Evolutionary conservation across 805 yeast genomes (phyloP), one percentile per base, ranked within the genome.

Genomic region (Zygosaccharomyces gambellarensis): DNA sequence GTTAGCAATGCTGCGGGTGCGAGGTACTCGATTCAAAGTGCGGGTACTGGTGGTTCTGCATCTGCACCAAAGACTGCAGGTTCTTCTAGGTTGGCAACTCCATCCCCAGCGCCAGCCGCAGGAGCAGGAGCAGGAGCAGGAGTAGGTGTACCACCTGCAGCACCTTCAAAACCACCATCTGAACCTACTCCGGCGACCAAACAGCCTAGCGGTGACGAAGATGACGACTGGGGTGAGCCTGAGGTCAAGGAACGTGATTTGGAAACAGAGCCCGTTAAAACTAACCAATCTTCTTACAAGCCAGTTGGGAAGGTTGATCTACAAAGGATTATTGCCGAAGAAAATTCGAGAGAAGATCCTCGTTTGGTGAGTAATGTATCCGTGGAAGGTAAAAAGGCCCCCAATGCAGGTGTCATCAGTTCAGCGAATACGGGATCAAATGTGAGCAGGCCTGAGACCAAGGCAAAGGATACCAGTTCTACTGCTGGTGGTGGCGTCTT

Each of bases 1-100:
- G 82, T 94, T 43, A 82, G 87, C 55, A 85, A 88, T 57, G 97
- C 98, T 30, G 87, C 98, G 2, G 99, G 99, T 60, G 96, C 99
- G 14, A 83, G 96, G 63, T 94, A 94, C 71, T 83, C 94, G 4
- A 79, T 80, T 48, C 87, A 81, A 46, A 42, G 27, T 17, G 22
- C 38, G 19, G 21, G 32, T 10, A 63, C 68, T 4, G 49, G 70
- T n/a, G 36, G 55, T 27, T 50, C 54, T 27, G 49, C 54, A n/a
- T 54, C 62, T 8, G 38, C 61, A 29, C 49, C 55, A 28, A 65
- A 47, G 58, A 63, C 56, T 49, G 66, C 68, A 47, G 55, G 58
- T 27, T 54, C 56, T 23, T 55, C 70, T 51, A 57, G 49, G 21
- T 50, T 38, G 12, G 36, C 53, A 14, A 28, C 58, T 22, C 56